These are phyloP conservation scores for Suillus spraguei DNA, from an alignment of 768 basidiomycete genomes.

Conservation along the genomic window DNA sequence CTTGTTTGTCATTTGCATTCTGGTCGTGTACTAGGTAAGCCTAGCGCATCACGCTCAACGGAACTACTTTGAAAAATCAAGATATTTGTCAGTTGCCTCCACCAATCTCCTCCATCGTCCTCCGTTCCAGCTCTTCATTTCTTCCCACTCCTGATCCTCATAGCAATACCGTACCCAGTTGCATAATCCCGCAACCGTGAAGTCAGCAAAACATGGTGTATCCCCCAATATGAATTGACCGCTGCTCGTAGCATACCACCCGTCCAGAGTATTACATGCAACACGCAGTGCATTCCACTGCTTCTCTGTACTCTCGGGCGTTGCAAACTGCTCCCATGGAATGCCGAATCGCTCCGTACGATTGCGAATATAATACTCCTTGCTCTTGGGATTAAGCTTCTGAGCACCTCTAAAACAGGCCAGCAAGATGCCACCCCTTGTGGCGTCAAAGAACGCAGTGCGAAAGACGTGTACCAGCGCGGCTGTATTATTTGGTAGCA, in stretches of 20 bases:
- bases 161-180: constrained; percentile 17
- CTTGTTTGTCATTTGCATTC: background rate
- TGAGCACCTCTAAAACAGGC: constrained; percentile 27
- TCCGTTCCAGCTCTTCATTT: constrained; percentile 13
- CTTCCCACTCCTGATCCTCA: constrained; percentile 13
- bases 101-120: constrained; percentile 19
- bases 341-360: constrained; percentile 36
- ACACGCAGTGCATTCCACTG: constrained; percentile 41
- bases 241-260: constrained; percentile 15
- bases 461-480: constrained; percentile 37
- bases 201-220: constrained; percentile 24
- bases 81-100: constrained; percentile 21
- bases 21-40: background rate
- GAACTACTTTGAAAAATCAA: constrained; percentile 10
- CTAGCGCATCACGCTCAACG: background rate
- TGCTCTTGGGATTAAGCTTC: constrained; percentile 35
- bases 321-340: constrained; percentile 37
- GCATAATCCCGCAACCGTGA: constrained; percentile 21
- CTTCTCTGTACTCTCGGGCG: constrained; percentile 28
- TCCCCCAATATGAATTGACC: constrained; percentile 18
- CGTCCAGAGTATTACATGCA: constrained; percentile 27
- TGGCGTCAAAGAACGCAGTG: constrained; percentile 15
- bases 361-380: constrained; percentile 42
- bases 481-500: constrained; percentile 38
- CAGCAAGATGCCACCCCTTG: constrained; percentile 16